Evolutionary conservation across 83 land plant genomes (phyloP), one percentile per base, ranked within the genome.

Genomic region (Picea engelmannii): DNA sequence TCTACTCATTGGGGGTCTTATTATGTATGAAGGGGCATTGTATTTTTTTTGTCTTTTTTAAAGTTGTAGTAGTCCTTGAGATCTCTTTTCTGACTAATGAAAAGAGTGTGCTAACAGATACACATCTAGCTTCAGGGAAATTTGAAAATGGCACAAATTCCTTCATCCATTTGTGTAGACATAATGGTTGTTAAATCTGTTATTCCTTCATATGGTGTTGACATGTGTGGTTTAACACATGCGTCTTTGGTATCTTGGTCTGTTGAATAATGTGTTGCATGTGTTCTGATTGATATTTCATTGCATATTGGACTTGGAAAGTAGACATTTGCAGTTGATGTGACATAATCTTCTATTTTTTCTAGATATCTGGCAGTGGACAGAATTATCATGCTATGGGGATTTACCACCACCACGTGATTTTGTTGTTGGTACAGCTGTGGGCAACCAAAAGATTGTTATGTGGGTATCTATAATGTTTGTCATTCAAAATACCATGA

Each of bases 331-430:
- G 15, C 52, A 71, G 21, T 24, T 20, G 59, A 78, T 78, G 79
- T 76, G 20, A 58, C 38, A 38, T 24, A 77, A 12, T 42, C 23
- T 10, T 66, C 20, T 76, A 27, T 44, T 79, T 35, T 66, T 80
- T 86, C 66, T 81, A 97, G 98, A 97, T 84, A 95, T 95, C 81
- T 95, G 98, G 98, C 94, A 97, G 82, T 97, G 99, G 98, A 90
- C 96, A 76, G 98, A 97, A 83, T 84, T 97, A 27, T 92, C 88
- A 16, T 90, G 96, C 76, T 97, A 85, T 87, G 99, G 99, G 25
- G 96, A 95, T 68, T 89, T 95, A 61, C 99, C 99, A 66, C 91
- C 98, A 13, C 84, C 98, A 69, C 80, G 99, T 42, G 99, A 97
- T 65, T 97, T 97, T 88, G 88, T 98, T 63, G 95, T 98, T 80